phyloP scores from a whole-genome alignment of 2,329 filamentous ascomycete genomes.

The Periconia macrospinosa region DNA sequence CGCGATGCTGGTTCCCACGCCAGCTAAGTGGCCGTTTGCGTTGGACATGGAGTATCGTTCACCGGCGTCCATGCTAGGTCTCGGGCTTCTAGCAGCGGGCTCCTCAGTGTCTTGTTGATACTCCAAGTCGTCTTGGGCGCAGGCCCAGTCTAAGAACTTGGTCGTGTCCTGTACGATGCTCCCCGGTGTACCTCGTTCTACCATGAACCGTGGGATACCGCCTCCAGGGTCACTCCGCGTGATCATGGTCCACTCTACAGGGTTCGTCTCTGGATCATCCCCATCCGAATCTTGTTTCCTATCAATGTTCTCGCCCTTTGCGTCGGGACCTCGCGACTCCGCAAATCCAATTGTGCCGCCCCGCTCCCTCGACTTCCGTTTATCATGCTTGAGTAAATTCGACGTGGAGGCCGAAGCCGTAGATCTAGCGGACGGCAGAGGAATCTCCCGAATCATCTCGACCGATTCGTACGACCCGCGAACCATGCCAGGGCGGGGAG shows the following conservation, averaged over 20 bases:
- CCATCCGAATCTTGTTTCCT: conserved; percentile 22
- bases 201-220: conserved; percentile 84
- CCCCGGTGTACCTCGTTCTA: conserved; percentile 83
- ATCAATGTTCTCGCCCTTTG: conserved; percentile 41
- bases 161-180: conserved; percentile 78
- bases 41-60: conserved; percentile 30
- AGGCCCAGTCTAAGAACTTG: conserved; percentile 82
- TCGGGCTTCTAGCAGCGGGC: conserved; percentile 13
- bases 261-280: conserved; percentile 58
- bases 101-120: conserved; percentile 38
- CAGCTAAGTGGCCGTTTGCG: conserved; percentile 40
- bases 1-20: conserved; percentile 41
- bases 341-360: conserved; percentile 48
- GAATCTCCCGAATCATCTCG: conserved; percentile 85
- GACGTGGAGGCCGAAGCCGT: conserved; percentile 34
- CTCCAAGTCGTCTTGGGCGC: conserved; percentile 50
- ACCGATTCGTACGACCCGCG: conserved; percentile 88
- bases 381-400: conserved; percentile 18
- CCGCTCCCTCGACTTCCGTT: conserved; percentile 26
- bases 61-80: conserved; percentile 18
- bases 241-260: conserved; percentile 91
- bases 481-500: conserved; percentile 71
- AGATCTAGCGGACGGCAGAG: conserved; percentile 50
- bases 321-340: conserved; percentile 41
- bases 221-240: conserved; percentile 87